These are phyloP conservation scores for Metschnikowia gruessii DNA, from an alignment of 805 yeast genomes.

Conservation along the genomic window DNA sequence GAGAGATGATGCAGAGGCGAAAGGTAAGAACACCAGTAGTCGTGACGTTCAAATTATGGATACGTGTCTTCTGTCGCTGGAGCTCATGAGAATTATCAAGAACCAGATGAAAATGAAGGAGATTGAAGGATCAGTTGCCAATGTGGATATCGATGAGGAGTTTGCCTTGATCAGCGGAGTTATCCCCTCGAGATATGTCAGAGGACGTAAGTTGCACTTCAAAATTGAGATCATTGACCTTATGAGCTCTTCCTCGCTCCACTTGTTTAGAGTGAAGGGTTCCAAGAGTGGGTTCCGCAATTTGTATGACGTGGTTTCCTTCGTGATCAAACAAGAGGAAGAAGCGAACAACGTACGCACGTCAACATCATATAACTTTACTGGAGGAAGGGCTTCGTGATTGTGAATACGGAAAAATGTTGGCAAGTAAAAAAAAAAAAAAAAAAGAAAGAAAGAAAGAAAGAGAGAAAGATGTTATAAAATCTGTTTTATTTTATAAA, in stretches of 20 bases:
- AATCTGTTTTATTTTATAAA: background rate
- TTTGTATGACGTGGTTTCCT: slow-evolving; percentile 41
- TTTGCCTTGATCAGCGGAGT: slow-evolving; percentile 44
- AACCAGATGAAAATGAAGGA: slow-evolving; percentile 45
- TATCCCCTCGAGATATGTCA: slow-evolving; percentile 45
- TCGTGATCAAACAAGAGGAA: slow-evolving; percentile 46
- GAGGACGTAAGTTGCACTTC: slow-evolving; percentile 46
- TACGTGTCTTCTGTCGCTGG: slow-evolving; percentile 28
- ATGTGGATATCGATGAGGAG: slow-evolving; percentile 42
- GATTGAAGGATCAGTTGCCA: slow-evolving; percentile 48
- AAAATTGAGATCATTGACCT: slow-evolving; percentile 42
- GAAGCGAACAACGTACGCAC: slow-evolving; percentile 19
- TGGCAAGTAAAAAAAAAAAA: background rate
- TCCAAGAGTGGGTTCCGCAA: slow-evolving; percentile 44
- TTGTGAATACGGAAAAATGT: background rate
- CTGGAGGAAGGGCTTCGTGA: slow-evolving; percentile 9
- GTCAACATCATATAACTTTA: slow-evolving; percentile 12
- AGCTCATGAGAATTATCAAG: slow-evolving; percentile 34
- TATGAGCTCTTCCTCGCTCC: slow-evolving; percentile 38
- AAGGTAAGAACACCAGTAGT: slow-evolving; percentile 3
- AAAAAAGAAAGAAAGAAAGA: background rate
- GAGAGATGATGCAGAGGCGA: slow-evolving; percentile 8
- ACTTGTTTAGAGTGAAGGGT: slow-evolving; percentile 44
- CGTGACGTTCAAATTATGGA: slow-evolving; percentile 33
- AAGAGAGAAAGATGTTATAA: background rate